Percentiles rank a stretch among this genome's conserved stretches.
phyloP scores from a whole-genome alignment of 139 green algal genomes.

The Zygnema cylindricum region DNA sequence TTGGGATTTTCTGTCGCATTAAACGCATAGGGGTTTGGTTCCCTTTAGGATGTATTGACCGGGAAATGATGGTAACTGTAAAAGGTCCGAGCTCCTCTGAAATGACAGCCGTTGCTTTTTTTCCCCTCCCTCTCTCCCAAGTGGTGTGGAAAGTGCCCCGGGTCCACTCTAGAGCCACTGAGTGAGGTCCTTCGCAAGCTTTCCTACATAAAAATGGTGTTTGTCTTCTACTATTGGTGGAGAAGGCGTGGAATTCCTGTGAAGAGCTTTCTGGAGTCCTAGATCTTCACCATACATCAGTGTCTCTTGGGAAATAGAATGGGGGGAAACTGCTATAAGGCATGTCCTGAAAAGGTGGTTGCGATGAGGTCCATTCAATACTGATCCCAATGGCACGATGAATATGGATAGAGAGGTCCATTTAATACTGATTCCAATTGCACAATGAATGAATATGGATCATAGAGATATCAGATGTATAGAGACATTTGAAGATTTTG shows the following conservation, averaged over 20 bases:
- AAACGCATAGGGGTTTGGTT: neutral
- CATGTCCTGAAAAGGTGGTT: neutral
- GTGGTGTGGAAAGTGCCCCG: neutral
- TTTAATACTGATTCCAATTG: neutral
- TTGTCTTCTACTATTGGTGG: neutral
- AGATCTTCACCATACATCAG: conserved; percentile 12
- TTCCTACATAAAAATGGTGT: neutral
- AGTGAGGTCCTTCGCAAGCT: conserved; percentile 17
- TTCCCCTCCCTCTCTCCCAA: neutral
- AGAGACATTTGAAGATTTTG: no score
- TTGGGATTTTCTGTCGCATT: neutral
- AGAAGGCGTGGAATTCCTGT: conserved; percentile 31
- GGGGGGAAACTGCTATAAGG: neutral
- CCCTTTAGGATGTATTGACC: neutral
- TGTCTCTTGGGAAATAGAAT: neutral
- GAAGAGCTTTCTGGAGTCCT: conserved; percentile 5
- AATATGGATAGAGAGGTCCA: no score
- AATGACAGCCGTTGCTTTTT: neutral
- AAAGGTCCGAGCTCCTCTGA: conserved; percentile 11
- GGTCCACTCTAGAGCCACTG: neutral
- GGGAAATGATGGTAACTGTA: conserved; percentile 20
- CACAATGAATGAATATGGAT: no score
- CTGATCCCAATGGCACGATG: neutral
- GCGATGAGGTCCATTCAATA: conserved; percentile 11
- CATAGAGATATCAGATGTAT: no score